phyloP scores from a whole-genome alignment of 2,329 filamentous ascomycete species.

The Didymella glomerata region DNA sequence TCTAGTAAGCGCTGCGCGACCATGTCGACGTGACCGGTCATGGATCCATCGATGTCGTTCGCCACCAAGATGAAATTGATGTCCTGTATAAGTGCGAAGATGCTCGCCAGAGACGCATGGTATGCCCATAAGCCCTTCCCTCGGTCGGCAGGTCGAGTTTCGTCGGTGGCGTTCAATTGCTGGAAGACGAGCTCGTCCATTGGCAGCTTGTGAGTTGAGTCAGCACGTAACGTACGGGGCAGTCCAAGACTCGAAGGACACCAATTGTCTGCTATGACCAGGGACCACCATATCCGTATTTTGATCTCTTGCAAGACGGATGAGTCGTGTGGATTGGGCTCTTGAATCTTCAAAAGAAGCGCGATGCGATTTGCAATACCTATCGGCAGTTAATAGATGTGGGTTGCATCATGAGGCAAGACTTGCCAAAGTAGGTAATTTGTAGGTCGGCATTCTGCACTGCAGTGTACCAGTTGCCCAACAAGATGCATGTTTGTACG shows the following conservation, averaged over 20 bases:
- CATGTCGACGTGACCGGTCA: neutral
- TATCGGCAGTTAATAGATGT: neutral
- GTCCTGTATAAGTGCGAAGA: neutral
- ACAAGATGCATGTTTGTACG: neutral
- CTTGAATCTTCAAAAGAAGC: neutral
- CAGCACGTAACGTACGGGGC: neutral
- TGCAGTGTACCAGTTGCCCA: neutral
- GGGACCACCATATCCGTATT: neutral
- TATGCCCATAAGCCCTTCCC: neutral
- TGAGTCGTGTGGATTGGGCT: neutral
- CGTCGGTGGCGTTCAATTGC: neutral
- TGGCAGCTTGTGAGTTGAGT: neutral
- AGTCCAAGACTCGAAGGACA: neutral
- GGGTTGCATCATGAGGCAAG: neutral
- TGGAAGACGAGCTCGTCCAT: neutral
- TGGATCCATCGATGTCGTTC: neutral
- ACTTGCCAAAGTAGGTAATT: neutral
- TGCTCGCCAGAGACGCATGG: neutral
- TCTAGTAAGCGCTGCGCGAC: neutral
- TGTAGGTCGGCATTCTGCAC: neutral
- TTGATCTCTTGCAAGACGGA: neutral
- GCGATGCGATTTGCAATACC: neutral
- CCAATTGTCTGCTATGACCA: neutral
- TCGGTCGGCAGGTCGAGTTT: neutral
- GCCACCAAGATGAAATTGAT: neutral